Percentiles rank a stretch among this genome's conserved stretches.
Evolutionary conservation across 352 stramenopile species (phyloP).

Genomic region (Globisporangium echinulatum): DNA sequence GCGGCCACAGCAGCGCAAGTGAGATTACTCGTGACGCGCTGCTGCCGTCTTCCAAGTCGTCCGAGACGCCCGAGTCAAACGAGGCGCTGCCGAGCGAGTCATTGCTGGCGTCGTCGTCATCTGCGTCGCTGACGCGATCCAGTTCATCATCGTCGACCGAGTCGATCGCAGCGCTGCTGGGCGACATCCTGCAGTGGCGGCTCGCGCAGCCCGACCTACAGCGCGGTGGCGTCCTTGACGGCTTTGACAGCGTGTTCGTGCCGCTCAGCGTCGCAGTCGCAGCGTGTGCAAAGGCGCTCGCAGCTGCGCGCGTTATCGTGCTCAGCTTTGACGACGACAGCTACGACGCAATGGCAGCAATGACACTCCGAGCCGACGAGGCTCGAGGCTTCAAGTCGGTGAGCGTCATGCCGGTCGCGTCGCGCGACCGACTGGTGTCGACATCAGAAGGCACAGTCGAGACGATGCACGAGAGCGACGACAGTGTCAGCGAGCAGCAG

Average conservation of each 20-base stretch:
- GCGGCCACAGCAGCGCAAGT: not conserved
- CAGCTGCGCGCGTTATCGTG: constrained; percentile 40
- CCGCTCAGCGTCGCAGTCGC: constrained; percentile 27
- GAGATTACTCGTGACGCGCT: not conserved
- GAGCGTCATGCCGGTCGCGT: constrained; percentile 4
- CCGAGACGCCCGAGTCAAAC: constrained; percentile 18
- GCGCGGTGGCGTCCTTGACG: constrained; percentile 66
- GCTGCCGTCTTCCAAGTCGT: constrained; percentile 1
- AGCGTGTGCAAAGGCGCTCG: constrained; percentile 32
- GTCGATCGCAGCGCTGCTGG: constrained; percentile 15
- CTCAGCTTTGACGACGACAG: constrained; percentile 64
- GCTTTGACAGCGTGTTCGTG: constrained; percentile 56
- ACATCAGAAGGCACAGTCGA: constrained; percentile 3
- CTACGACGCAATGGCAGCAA: constrained; percentile 42
- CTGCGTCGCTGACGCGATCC: too few species aligned
- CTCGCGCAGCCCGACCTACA: constrained; percentile 54
- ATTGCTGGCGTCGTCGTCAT: too few species aligned
- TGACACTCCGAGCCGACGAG: constrained; percentile 8
- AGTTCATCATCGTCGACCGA: too few species aligned
- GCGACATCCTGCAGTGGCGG: constrained; percentile 56
- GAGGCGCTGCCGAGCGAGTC: not conserved
- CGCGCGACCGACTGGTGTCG: constrained; percentile 2
- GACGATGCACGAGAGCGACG: constrained; percentile 6
- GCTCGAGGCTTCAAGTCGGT: constrained; percentile 3
- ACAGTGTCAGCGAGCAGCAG: not conserved